Base-by-base conservation (phyloP, 2,329 filamentous ascomycete species). In the Aspergillus pseudotamarii region DNA sequence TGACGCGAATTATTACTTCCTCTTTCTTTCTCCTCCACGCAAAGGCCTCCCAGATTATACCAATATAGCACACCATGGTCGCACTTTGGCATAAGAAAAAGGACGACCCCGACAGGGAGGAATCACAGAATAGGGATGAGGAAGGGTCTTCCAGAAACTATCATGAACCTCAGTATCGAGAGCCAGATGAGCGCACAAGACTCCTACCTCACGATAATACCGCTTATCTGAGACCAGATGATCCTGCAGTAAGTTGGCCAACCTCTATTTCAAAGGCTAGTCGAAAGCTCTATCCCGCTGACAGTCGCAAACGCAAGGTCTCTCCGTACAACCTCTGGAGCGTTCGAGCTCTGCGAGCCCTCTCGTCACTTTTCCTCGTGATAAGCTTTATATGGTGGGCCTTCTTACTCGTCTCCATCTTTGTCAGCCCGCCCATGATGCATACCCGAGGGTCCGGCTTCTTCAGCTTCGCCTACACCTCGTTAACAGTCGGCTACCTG, bases 271-370 rank as follows among this genome's bases (percentile, higher is more conserved):
- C 26, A 26, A 23, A 36, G 3, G n/a, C 10, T 46, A 9, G 3
- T 14, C 46, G 8, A 30, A 19, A 10, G 16, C 46, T 30, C 16
- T 43, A 28, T 46, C 30, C 36, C 43, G 16, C 32, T 54, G 30
- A 54, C 28, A 45, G 14, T 48, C 3, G 14, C 9, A 50, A 50
- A 50, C n/a, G 6, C 19, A 34, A 83, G 81, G 89, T 92, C 28
- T 92, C 93, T 3, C 95, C 95, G 0, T 97, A 97, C 81, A 99
- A 99, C 72, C 86, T 98, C 43, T 97, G 93, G 90, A 92, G 88
- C 63, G 91, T 99, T 57, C 90, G 95, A 21, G 86, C 91, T 54
- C 83, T 95, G 60, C 88, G 93, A 74, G 92, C 89, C 73, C 77
- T 95, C 64, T 94, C 93, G 6, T 83, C 96, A 60, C 71, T 92